Evolutionary conservation across 345 rosid species (phyloP).

Genomic region (Carallia pectinifolia): DNA sequence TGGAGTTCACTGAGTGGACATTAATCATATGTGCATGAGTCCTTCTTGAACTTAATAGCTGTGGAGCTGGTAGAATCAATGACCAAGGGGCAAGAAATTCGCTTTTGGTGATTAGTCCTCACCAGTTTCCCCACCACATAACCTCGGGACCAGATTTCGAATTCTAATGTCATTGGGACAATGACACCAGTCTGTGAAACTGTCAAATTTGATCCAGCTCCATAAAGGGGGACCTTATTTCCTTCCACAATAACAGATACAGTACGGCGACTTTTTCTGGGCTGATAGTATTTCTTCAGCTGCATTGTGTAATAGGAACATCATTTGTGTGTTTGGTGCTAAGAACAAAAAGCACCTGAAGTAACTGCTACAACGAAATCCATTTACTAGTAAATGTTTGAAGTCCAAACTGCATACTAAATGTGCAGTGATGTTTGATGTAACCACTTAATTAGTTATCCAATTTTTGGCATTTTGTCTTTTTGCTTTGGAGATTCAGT

Average conservation of each 20-base stretch:
- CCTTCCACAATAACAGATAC: constrained; percentile 64
- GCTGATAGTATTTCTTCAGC: constrained; percentile 73
- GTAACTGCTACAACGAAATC: not conserved
- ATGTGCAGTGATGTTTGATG: too few species aligned
- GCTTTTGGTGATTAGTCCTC: constrained; percentile 53
- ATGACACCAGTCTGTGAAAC: constrained; percentile 44
- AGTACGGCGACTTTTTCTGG: constrained; percentile 56
- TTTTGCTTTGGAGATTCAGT: not conserved
- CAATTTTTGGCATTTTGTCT: not conserved
- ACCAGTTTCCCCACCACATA: constrained; percentile 78
- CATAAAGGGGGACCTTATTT: constrained; percentile 63
- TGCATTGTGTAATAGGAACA: constrained; percentile 27
- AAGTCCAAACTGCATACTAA: too few species aligned
- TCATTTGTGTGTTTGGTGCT: not conserved
- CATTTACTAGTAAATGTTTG: too few species aligned
- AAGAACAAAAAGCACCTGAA: not conserved
- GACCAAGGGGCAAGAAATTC: constrained; percentile 57
- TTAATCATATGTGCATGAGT: constrained; percentile 23
- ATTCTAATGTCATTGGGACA: constrained; percentile 48
- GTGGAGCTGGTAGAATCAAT: constrained; percentile 51
- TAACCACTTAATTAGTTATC: too few species aligned
- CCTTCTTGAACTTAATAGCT: constrained; percentile 52
- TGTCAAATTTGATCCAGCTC: constrained; percentile 61
- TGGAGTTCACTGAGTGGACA: not conserved
- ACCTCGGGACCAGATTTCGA: constrained; percentile 63